Conservation (phyloP, 768 basidiomycete genomes). For the Candolleomyces efflorescens region DNA sequence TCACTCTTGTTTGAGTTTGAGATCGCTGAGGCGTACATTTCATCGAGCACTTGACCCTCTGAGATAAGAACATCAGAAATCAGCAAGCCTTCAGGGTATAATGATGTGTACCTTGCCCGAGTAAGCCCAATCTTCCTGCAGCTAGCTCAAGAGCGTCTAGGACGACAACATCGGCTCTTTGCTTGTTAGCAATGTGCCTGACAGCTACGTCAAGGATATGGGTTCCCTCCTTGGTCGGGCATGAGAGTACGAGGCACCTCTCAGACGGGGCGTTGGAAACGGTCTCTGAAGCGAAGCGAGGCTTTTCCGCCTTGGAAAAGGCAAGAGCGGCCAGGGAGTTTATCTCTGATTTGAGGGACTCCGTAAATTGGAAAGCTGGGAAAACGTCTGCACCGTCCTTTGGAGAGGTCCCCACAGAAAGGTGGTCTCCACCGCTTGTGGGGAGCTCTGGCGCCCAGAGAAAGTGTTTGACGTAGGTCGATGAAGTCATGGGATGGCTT, state of each 20-base stretch:
- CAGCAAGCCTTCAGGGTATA: too few relatives aligned
- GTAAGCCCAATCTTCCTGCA: conserved; percentile 7
- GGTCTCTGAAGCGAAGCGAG: neutral
- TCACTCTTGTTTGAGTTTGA: neutral
- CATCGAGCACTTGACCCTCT: neutral
- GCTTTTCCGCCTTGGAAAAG: neutral
- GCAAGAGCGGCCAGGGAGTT: neutral
- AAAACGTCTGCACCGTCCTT: neutral
- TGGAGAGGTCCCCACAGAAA: neutral
- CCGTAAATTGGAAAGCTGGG: neutral
- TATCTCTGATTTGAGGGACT: neutral
- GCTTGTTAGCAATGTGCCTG: conserved; percentile 2
- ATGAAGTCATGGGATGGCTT: neutral
- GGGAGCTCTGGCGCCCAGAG: neutral
- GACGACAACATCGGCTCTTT: conserved; percentile 10
- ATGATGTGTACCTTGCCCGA: conserved; percentile 14
- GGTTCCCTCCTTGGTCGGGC: conserved; percentile 4
- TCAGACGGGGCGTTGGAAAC: neutral
- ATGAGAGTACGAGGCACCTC: neutral
- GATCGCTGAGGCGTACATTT: neutral
- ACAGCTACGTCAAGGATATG: conserved; percentile 10
- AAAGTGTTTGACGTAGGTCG: neutral
- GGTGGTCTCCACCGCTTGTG: neutral
- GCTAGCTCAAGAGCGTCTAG: conserved; percentile 15
- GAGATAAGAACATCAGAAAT: too few relatives aligned